Evolutionary conservation across 495 filamentous ascomycete species (phyloP), one percentile per base, ranked within the genome.

Genomic region (Viridothelium virens): DNA sequence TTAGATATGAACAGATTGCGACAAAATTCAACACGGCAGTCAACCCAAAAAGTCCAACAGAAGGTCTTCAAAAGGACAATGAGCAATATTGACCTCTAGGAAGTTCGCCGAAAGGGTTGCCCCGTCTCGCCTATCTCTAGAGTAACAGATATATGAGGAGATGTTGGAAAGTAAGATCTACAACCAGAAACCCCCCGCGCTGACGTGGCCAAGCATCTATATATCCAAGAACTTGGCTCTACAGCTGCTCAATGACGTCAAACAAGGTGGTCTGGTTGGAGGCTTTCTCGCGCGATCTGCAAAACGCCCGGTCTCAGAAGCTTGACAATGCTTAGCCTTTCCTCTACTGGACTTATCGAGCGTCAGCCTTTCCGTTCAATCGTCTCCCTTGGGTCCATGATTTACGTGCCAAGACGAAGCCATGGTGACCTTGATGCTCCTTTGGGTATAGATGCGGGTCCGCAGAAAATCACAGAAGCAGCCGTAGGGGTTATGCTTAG

Each of bases 201-300:
- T 59, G 53, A 59, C 53, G 53, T 59, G 53, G 18, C n/a, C 31
- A 36, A 59, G 6, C 53, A 34, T 33, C 31, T 36, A 34, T 36
- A 36, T 59, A 59, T 59, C 25, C 18, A 7, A 59, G 18, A 18
- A 10, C 36, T 7, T 36, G 53, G 18, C n/a, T 36, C 53, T 36
- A 59, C 53, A 36, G 25, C 53, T 59, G 53, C 53, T 59, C 53
- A 59, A 59, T 59, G 53, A 59, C 53, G 53, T 59, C 53, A 59
- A 59, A 36, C 14, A 7, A 36, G 31, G 53, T 18, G 53, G 18
- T 36, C 31, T 36, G 31, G 53, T 36, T 3, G 53, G 31, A 59
- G 18, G 31, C 53, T 36, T 59, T 59, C 53, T 59, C 53, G 53
- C 14, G 3, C 36, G 53, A 59, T 59, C 53, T 18, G 31, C 53